Percentiles rank a stretch among this genome's conserved stretches.
Conservation (phyloP, 768 basidiomycete genomes). For the Mrakia blollopis region DNA sequence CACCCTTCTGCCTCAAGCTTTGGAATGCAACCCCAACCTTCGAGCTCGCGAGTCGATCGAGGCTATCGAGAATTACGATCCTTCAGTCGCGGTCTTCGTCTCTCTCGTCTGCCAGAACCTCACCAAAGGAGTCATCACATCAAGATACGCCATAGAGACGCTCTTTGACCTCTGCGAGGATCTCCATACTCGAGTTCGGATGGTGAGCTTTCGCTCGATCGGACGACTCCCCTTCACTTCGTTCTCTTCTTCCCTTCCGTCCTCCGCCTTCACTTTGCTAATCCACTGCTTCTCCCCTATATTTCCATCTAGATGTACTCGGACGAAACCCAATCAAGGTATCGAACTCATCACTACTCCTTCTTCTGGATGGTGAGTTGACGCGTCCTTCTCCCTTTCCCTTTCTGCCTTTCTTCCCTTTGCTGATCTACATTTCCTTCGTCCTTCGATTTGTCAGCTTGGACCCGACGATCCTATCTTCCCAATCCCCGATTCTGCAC, state of each 20-base stretch:
- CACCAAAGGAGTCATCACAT: background rate
- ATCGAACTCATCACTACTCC: background rate
- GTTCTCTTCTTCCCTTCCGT: background rate
- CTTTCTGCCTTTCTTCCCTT: no score
- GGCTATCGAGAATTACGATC: background rate
- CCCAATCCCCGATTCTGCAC: background rate
- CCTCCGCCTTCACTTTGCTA: background rate
- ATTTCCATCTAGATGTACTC: background rate
- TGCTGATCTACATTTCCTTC: no score
- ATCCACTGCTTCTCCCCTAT: no score
- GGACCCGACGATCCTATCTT: background rate
- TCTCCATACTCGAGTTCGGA: background rate
- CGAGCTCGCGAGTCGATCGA: background rate
- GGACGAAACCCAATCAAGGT: background rate
- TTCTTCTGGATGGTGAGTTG: conserved; percentile 4
- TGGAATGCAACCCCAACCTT: background rate
- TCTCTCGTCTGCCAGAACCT: background rate
- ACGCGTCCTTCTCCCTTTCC: no score
- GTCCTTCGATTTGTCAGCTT: background rate
- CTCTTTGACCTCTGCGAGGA: background rate
- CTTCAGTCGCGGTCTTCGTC: background rate
- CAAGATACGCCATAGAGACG: background rate
- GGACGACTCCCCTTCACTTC: background rate
- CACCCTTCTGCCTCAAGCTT: background rate
- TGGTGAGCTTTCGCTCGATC: no score